Conservation (phyloP, 1,284 basidiomycete species). For the Melampsora occidentalis region DNA sequence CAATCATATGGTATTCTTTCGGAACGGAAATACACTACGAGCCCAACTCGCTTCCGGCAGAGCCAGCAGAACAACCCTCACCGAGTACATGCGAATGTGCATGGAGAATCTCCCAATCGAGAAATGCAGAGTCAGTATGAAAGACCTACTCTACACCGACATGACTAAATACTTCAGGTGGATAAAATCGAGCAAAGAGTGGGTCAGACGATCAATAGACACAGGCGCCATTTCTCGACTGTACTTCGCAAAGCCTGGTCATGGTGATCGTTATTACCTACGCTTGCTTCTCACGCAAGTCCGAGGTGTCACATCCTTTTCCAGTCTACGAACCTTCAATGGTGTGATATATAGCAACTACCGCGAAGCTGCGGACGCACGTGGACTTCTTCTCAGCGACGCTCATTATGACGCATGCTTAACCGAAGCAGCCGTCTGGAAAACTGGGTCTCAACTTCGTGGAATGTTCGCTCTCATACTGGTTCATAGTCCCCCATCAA, state of each 20-base stretch:
- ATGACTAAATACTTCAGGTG: no score
- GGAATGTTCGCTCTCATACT: no score
- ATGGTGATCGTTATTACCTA: constrained; percentile 56
- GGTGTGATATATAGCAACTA: constrained; percentile 51
- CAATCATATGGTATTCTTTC: constrained; percentile 7
- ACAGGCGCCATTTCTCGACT: constrained; percentile 54
- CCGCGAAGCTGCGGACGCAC: constrained; percentile 55
- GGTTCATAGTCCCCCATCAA: constrained; percentile 54
- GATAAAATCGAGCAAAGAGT: constrained; percentile 45
- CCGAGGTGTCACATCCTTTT: constrained; percentile 54
- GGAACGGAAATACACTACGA: not conserved
- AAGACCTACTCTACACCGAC: no score
- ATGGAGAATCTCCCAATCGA: not conserved
- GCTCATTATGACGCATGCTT: constrained; percentile 57
- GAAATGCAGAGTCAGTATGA: not conserved
- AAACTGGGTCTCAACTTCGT: constrained; percentile 56
- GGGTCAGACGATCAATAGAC: no score
- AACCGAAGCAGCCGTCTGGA: constrained; percentile 56
- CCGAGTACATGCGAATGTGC: not conserved
- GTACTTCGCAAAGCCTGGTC: constrained; percentile 54
- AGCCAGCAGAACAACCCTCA: not conserved
- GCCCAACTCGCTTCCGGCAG: not conserved
- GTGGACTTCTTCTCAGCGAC: constrained; percentile 53
- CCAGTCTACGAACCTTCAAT: constrained; percentile 52
- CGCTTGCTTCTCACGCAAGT: constrained; percentile 55